phyloP scores from a whole-genome alignment of 768 basidiomycete species.

The Tephrocybe sp. region DNA sequence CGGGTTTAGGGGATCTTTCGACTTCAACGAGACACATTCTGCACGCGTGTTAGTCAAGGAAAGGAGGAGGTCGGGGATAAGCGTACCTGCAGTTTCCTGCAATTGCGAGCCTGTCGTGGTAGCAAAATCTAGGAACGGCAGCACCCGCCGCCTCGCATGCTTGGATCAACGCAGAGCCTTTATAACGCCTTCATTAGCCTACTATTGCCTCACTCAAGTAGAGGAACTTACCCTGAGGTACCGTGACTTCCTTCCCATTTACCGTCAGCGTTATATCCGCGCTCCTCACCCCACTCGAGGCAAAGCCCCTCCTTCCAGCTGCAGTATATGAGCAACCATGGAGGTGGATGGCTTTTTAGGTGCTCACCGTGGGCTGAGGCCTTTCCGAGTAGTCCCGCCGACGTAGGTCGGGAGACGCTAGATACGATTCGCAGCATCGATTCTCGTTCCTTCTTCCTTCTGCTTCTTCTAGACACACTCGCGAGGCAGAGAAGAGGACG shows the following conservation, averaged over 20 bases:
- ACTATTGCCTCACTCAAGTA: neutral
- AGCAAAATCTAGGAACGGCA: slow-evolving; percentile 80
- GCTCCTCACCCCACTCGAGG: slow-evolving; percentile 62
- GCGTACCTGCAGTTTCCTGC: slow-evolving; percentile 95
- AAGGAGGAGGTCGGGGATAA: too few species aligned
- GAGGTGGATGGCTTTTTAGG: slow-evolving; percentile 9
- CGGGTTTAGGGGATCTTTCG: slow-evolving; percentile 90
- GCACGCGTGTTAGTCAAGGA: slow-evolving; percentile 2
- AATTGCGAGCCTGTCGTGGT: slow-evolving; percentile 93
- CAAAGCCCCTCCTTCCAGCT: slow-evolving; percentile 59
- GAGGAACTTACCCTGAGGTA: slow-evolving; percentile 81
- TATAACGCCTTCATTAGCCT: neutral
- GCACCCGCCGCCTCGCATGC: slow-evolving; percentile 91
- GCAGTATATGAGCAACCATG: neutral
- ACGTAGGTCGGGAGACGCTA: slow-evolving; percentile 55
- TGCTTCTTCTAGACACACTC: slow-evolving; percentile 1
- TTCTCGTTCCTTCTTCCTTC: too few species aligned
- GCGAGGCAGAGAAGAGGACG: slow-evolving; percentile 24
- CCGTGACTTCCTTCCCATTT: slow-evolving; percentile 96
- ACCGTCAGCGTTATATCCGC: slow-evolving; percentile 91
- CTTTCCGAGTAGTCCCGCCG: slow-evolving; percentile 71
- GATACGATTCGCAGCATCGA: slow-evolving; percentile 74
- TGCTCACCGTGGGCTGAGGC: slow-evolving; percentile 33
- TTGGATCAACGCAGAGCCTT: slow-evolving; percentile 94
- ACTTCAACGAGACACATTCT: slow-evolving; percentile 99